Percentiles rank a stretch among this genome's conserved stretches.
Evolutionary conservation across 2,329 filamentous ascomycete species (phyloP).

Genomic region (Phaeosphaeriaceae sp.): DNA sequence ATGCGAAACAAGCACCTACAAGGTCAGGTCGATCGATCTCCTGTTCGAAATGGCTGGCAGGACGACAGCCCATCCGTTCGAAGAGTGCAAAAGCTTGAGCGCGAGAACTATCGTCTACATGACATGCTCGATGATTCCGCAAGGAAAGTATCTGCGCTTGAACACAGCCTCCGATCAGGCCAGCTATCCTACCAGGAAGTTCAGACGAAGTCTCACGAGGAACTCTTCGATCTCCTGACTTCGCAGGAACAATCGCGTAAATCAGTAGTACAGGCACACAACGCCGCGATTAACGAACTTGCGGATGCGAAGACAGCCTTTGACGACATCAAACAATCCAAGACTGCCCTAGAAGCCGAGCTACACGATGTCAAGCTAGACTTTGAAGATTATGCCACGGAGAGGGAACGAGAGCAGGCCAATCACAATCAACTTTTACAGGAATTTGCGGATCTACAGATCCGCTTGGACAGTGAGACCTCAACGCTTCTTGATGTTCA

Average conservation of each 20-base stretch:
- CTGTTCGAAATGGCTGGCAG: conserved; percentile 65
- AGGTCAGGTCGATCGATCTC: conserved; percentile 78
- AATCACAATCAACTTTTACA: conserved; percentile 87
- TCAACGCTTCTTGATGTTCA: conserved; percentile 84
- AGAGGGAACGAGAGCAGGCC: conserved; percentile 85
- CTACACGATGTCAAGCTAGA: conserved; percentile 84
- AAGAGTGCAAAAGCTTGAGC: conserved; percentile 88
- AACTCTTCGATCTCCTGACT: conserved; percentile 89
- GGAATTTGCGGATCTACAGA: conserved; percentile 92
- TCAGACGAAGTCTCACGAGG: conserved; percentile 91
- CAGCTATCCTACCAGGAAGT: conserved; percentile 89
- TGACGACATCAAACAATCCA: conserved; percentile 83
- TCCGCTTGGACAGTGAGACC: conserved; percentile 85
- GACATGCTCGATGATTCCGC: conserved; percentile 93
- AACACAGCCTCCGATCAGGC: conserved; percentile 84
- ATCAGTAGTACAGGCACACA: conserved; percentile 81
- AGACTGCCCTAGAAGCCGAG: conserved; percentile 81
- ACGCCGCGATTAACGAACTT: conserved; percentile 82
- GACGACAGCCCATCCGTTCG: conserved; percentile 81
- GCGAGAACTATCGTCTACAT: conserved; percentile 88
- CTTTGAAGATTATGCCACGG: conserved; percentile 76
- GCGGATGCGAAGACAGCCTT: conserved; percentile 85
- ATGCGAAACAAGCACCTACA: conserved; percentile 96
- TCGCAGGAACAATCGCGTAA: conserved; percentile 90
- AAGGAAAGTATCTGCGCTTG: conserved; percentile 88